Percentiles rank a stretch among this genome's conserved stretches.
phyloP scores from a whole-genome alignment of 2,329 filamentous ascomycete genomes.

The Venturia pyrina region DNA sequence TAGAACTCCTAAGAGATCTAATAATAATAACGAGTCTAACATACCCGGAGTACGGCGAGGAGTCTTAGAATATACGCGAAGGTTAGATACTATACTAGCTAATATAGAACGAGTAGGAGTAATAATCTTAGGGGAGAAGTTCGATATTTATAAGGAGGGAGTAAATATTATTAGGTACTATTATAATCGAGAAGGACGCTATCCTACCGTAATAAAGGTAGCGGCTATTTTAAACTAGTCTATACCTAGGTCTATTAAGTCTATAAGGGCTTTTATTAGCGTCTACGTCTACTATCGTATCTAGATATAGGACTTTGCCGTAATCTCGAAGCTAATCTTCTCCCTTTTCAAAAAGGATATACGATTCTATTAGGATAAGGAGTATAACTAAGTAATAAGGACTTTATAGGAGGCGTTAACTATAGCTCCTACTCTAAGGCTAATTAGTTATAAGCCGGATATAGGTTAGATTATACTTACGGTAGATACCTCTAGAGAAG shows the following conservation, averaged over 20 bases:
- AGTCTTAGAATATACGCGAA: neutral
- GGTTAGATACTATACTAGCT: neutral
- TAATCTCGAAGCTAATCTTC: too few relatives aligned
- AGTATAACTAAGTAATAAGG: too few relatives aligned
- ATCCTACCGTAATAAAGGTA: neutral
- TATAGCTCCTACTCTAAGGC: neutral
- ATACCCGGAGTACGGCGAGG: neutral
- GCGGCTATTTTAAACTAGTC: neutral
- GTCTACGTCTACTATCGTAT: too few relatives aligned
- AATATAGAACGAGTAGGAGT: neutral
- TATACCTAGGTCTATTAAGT: neutral
- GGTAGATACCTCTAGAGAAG: neutral
- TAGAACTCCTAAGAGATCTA: neutral
- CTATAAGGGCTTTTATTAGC: neutral
- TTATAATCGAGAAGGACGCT: neutral
- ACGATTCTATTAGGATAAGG: too few relatives aligned
- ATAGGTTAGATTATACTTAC: neutral
- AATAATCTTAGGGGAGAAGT: too few relatives aligned
- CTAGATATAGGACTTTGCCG: neutral
- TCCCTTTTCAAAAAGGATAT: too few relatives aligned
- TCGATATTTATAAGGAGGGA: too few relatives aligned
- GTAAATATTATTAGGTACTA: neutral
- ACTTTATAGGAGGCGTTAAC: neutral
- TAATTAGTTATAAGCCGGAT: neutral
- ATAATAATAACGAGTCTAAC: neutral